Percentiles rank a stretch among this genome's conserved stretches.
Conservation (phyloP, 2,329 filamentous ascomycete species). For the Cordyceps fumosorosea region DNA sequence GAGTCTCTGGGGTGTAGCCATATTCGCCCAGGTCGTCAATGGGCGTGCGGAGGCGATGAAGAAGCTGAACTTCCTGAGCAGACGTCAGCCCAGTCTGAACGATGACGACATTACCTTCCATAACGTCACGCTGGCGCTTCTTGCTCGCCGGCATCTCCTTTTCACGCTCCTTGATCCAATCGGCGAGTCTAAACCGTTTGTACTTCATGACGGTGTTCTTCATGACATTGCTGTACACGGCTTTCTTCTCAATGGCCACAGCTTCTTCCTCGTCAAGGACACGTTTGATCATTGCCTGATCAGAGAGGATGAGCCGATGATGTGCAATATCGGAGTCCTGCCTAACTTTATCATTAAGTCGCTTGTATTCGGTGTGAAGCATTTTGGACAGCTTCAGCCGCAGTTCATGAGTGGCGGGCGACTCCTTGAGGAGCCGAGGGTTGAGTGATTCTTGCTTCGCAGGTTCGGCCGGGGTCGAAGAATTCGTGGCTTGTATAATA, state of each 20-base stretch:
- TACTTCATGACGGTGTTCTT: constrained; percentile 72
- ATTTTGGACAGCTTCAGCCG: constrained; percentile 53
- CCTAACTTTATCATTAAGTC: constrained; percentile 58
- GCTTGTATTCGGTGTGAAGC: constrained; percentile 58
- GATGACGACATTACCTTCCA: constrained; percentile 35
- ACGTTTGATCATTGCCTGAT: constrained; percentile 61
- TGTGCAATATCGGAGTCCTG: constrained; percentile 44
- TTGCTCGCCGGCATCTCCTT: constrained; percentile 32
- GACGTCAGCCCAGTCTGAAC: constrained; percentile 64
- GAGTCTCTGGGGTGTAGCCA: constrained; percentile 69
- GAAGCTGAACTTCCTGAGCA: constrained; percentile 60
- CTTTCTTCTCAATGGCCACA: constrained; percentile 56
- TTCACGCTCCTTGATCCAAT: constrained; percentile 62
- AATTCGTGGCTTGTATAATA: background rate
- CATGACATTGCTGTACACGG: constrained; percentile 76
- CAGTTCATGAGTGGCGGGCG: constrained; percentile 51
- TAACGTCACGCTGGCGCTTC: constrained; percentile 25
- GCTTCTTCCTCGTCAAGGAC: constrained; percentile 75
- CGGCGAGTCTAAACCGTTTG: constrained; percentile 63
- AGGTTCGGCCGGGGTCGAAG: constrained; percentile 12
- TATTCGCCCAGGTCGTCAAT: constrained; percentile 56
- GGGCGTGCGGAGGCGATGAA: constrained; percentile 57
- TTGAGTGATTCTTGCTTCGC: constrained; percentile 52
- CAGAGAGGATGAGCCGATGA: constrained; percentile 45
- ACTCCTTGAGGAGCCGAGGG: constrained; percentile 55